Evolutionary conservation across 2,329 filamentous ascomycete genomes (phyloP), one percentile per base, ranked within the genome.

Genomic region (Colletotrichum orbiculare): DNA sequence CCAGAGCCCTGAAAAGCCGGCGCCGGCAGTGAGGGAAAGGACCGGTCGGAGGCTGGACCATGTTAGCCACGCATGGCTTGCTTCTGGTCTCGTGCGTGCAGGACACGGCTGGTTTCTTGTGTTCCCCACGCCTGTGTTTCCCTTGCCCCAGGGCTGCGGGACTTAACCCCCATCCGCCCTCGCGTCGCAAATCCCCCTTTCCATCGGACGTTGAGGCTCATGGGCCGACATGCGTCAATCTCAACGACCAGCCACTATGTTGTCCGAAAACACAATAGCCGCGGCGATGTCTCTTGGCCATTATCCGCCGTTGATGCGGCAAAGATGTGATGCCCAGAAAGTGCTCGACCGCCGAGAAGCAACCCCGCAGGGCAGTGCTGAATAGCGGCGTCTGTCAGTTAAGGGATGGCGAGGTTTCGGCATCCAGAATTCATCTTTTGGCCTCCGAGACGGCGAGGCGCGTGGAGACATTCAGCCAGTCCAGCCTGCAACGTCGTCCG

Each of bases 331-430:
- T 63, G 63, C 58, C 58, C 52, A 66, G 63, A 54, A 41, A 49
- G 17, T 56, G 43, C 12, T 52, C 43, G 63, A 43, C 52, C 52
- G 63, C 59, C 63, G 63, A 66, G 59, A 56, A 53, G 37, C 8
- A 41, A 56, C 63, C 53, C 63, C 63, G 33, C 63, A 63, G 63
- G 63, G 63, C 63, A 66, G 58, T 66, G 53, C 63, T 63, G 41
- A 46, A 54, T 33, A 59, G 53, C 59, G 17, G 53, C 46, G 59
- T 53, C 33, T 43, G 53, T 57, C 39, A 62, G 37, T 34, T 41
- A 49, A 57, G 53, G 63, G 59, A 43, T 54, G 63, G 47, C 13
- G 37, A 57, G 46, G n/a, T 37, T 57, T 63, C 63, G 63, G 63
- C 37, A 42, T 56, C 58, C 47, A 57, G 17, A 62, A 10, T 15